These are phyloP conservation scores for Amanita pseudoporphyria DNA, from an alignment of 768 basidiomycete species.

Conservation along the genomic window DNA sequence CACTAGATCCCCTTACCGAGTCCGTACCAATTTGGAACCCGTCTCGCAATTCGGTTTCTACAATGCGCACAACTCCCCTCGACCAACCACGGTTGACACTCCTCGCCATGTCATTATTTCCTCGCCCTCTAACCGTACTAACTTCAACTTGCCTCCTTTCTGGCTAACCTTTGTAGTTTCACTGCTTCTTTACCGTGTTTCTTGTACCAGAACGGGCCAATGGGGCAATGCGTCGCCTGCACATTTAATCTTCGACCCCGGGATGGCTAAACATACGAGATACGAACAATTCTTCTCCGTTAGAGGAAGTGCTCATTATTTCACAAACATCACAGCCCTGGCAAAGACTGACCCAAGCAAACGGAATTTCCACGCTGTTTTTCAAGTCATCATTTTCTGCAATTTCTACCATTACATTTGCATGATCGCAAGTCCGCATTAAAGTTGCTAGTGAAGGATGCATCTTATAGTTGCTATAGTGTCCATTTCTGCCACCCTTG, in stretches of 20 bases:
- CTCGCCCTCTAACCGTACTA: constrained; percentile 27
- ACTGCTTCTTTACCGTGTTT: constrained; percentile 27
- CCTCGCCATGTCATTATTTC: constrained; percentile 1
- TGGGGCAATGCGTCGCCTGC: constrained; percentile 42
- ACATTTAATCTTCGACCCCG: constrained; percentile 41
- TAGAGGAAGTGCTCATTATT: constrained; percentile 26
- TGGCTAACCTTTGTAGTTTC: constrained; percentile 39
- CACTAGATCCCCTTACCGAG: no score
- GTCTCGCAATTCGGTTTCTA: no score
- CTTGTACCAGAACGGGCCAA: constrained; percentile 39
- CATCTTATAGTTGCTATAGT: constrained; percentile 23
- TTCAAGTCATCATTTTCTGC: constrained; percentile 28
- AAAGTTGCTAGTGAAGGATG: background rate
- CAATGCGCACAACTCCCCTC: constrained; percentile 22
- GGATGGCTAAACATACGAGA: constrained; percentile 43
- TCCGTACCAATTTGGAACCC: no score
- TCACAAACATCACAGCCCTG: constrained; percentile 25
- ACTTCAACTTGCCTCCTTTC: constrained; percentile 35
- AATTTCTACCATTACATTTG: constrained; percentile 32
- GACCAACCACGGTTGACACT: background rate
- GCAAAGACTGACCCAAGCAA: constrained; percentile 23
- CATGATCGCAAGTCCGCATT: background rate
- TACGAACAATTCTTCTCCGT: constrained; percentile 26
- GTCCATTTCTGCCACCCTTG: constrained; percentile 19
- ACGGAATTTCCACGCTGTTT: constrained; percentile 19